Base-by-base conservation (phyloP, 176 grass and related monocot species). In the Phragmites australis region DNA sequence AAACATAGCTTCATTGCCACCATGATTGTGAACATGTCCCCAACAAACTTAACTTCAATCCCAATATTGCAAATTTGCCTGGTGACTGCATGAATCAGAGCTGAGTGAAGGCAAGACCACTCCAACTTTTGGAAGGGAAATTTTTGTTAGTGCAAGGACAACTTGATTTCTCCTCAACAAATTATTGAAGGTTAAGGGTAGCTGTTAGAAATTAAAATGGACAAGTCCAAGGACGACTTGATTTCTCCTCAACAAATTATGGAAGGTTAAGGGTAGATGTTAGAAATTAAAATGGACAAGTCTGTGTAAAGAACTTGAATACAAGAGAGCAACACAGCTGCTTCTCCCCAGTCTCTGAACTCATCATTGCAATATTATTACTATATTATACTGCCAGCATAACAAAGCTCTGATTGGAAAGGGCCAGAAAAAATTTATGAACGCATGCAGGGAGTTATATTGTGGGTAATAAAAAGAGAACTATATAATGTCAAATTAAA, bases 401-500 rank as follows among this genome's bases (percentile, higher is more conserved):
- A 45, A 68, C 22, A 32, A 53, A 78, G 30, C 31, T 65, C 8
- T 16, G 8, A 39, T 9, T 4, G 18, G 26, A 37, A 67, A 47
- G 40, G 2, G 25, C 45, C 47, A 31, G 25, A 19, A 73, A 22
- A 53, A 75, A 31, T 73, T 18, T 9, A 80, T 73, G 13, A 52
- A 71, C 1, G 43, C 11, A 77, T 78, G 14, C 18, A 55, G 22
- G 29, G 2, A 56, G 9, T 66, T 27, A 39, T 78, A 65, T 34
- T 3, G 43, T 48, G 2, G 68, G 32, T 74, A 70, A 55, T 32
- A 39, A 70, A 62, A 54, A 10, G 21, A 57, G 16, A 72, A 68
- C 25, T 70, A 51, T 13, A 55, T 68, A 39, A 70, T 80, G 64
- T 84, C 31, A 48, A 64, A 54, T 78, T 57, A 70, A 78, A 80